These are phyloP conservation scores for Jacaranda copaia DNA, from an alignment of 257 asterid species.

Conservation along the genomic window DNA sequence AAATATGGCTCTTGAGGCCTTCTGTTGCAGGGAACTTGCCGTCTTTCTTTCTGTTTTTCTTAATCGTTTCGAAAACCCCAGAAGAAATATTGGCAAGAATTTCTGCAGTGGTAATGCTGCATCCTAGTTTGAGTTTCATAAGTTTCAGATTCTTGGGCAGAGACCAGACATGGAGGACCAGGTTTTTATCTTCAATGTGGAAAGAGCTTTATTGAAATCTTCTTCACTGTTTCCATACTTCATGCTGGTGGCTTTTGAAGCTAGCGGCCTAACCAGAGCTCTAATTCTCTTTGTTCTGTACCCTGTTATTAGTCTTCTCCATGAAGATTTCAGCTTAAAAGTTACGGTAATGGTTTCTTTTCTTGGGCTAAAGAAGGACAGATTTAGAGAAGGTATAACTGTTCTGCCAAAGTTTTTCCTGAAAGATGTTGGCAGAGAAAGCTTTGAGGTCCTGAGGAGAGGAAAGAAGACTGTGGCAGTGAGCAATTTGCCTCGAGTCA, in stretches of 20 bases:
- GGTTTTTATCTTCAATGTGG: constrained; percentile 35
- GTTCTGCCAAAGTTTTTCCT: constrained; percentile 49
- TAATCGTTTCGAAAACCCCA: background rate
- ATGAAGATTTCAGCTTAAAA: constrained; percentile 20
- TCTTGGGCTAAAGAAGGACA: constrained; percentile 41
- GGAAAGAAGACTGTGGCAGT: constrained; percentile 44
- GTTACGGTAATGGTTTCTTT: constrained; percentile 39
- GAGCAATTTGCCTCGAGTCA: constrained; percentile 50
- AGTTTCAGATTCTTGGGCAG: background rate
- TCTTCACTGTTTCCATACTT: constrained; percentile 47
- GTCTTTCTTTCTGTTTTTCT: background rate
- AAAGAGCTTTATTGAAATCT: constrained; percentile 36
- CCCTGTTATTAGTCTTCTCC: constrained; percentile 41
- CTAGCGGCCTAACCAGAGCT: constrained; percentile 49
- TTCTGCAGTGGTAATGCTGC: background rate
- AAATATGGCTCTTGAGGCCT: background rate
- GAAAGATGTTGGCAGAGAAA: constrained; percentile 51
- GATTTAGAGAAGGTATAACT: constrained; percentile 39
- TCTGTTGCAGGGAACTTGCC: background rate
- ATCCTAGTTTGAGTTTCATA: background rate
- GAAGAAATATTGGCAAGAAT: background rate
- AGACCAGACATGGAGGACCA: constrained; percentile 11
- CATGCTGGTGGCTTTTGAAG: constrained; percentile 60
- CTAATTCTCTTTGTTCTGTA: constrained; percentile 36
- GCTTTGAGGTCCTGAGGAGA: constrained; percentile 39